Evolutionary conservation across 1,284 basidiomycete species (phyloP), one percentile per base, ranked within the genome.

Genomic region (Athelia psychrophila): DNA sequence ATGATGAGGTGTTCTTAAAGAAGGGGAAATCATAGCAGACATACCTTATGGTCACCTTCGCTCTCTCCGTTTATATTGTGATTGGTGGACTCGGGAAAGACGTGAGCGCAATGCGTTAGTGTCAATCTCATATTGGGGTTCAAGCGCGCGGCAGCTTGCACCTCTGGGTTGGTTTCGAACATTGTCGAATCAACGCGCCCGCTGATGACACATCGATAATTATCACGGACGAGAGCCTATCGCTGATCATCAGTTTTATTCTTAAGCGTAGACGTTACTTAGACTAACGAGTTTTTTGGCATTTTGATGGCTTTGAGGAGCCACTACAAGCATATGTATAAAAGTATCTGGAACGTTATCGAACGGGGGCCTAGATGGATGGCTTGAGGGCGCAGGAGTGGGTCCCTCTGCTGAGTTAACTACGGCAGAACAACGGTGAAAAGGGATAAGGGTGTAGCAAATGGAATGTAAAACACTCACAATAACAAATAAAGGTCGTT

Each of bases 41-140:
- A 18, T 51, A 51, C 49, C 23, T 32, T 51, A n/a, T 40, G 23
- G 32, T 13, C 16, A 38, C 15, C 48, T 47, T 51, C 23, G 24
- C 32, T 22, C 16, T 18, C 23, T 24, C 19, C 27, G 42, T 24
- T 38, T 22, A 50, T 20, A 22, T 50, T 46, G 49, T 19, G 33
- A 50, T 51, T 40, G 38, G 27, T 47, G 42, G 44, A 51, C 10
- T 22, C 49, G 23, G 49, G 49, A 24, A 51, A 30, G 32, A 51
- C 47, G 47, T 51, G 49, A 33, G 49, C 49, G 44, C 49, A 51
- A 18, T 45, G 23, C 10, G 49, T 51, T 30, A 18, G 10, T 22
- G 23, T 22, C 8, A 27, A 5, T 18, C 49, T 10, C 30, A 51
- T 36, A 44, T 18, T 12, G 44, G 42, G 49, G 19, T 22, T 20